phyloP scores from a whole-genome alignment of 2,329 filamentous ascomycete species.

The Leptographium galeiforme region DNA sequence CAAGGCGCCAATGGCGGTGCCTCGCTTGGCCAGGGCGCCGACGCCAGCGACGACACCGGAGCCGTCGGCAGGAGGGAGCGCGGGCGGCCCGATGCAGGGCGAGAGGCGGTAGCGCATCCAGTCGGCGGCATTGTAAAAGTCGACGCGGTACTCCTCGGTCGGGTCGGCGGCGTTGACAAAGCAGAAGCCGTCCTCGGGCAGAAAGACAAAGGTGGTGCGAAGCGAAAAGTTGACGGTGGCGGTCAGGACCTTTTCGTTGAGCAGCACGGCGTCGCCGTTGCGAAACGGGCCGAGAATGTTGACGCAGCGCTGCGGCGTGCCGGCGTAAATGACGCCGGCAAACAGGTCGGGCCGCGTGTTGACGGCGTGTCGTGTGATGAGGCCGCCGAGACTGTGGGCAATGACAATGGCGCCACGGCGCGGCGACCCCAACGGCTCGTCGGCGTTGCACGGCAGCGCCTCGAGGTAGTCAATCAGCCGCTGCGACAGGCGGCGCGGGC shows the following conservation, averaged over 20 bases:
- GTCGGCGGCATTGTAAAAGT: conserved; percentile 68
- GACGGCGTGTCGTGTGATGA: conserved; percentile 79
- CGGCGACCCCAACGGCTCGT: conserved; percentile 25
- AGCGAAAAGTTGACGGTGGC: conserved; percentile 90
- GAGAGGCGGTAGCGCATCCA: conserved; percentile 72
- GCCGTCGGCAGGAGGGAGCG: conserved; percentile 38
- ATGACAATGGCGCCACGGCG: conserved; percentile 64
- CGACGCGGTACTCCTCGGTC: conserved; percentile 64
- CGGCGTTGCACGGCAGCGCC: conserved; percentile 56
- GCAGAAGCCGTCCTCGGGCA: conserved; percentile 77
- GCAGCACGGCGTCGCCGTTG: conserved; percentile 81
- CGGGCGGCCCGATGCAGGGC: conserved; percentile 55
- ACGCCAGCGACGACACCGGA: not conserved
- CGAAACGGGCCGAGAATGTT: conserved; percentile 83
- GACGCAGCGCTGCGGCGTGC: conserved; percentile 72
- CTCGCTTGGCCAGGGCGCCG: conserved; percentile 13
- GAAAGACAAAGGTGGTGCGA: conserved; percentile 68
- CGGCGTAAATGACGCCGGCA: conserved; percentile 72
- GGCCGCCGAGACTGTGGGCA: conserved; percentile 74
- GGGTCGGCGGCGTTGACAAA: conserved; percentile 68
- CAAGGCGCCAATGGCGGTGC: conserved; percentile 29
- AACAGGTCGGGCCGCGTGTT: conserved; percentile 79
- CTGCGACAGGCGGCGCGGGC: conserved; percentile 60
- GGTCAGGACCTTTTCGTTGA: conserved; percentile 80
- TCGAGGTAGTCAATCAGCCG: conserved; percentile 63